Base-by-base conservation (phyloP, 1,284 basidiomycete genomes). In the Microbotryum saponariae region DNA sequence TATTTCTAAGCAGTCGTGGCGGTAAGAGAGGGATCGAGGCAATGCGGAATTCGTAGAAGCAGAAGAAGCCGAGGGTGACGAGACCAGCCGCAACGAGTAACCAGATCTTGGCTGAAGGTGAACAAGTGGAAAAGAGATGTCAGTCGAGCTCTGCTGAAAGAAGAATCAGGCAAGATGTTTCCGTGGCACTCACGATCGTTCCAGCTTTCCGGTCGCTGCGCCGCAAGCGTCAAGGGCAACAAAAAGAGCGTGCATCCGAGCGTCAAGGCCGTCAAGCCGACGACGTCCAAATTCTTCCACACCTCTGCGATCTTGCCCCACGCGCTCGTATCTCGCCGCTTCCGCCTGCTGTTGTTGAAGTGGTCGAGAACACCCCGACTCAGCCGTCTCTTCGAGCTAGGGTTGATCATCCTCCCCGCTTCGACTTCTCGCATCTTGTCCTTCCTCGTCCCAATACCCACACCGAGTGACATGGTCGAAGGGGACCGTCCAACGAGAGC, bases 1-100 rank as follows among this genome's bases (percentile, higher is more conserved):
- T 61, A 37, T 72, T 68, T 42, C 60, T 61, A 20, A 73, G 59
- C 3, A 74, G 55, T 5, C 71, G 60, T 5, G 68, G 59, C 7
- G 73, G 71, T 20, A 74, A 59, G 49, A 74, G 60, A 4, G 73
- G 73, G 33, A 67, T 58, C 37, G 54, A 47, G 5, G 72, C 69
- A 21, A 63, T 33, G 42, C 58, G 58, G 3, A 56, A 48, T 55
- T 74, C 73, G 60, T 72, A 72, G 51, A 61, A 67, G 10, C 58
- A 69, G 55, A 73, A 70, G 42, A 70, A 65, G 58, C 65, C 53
- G 54, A 73, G 64, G 25, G 68, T 60, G 18, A 51, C 54, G 6
- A 65, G 21, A 3, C 72, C 72, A 10, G 47, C 33, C 14, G 65
- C 7, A 47, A 71, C 63, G 29, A 71, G 57, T 21, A 61, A 23